Percentiles rank a stretch among this genome's conserved stretches.
These are phyloP conservation scores for Pelargonium fulgidum DNA, from an alignment of 441 rosid species.

Conservation along the genomic window DNA sequence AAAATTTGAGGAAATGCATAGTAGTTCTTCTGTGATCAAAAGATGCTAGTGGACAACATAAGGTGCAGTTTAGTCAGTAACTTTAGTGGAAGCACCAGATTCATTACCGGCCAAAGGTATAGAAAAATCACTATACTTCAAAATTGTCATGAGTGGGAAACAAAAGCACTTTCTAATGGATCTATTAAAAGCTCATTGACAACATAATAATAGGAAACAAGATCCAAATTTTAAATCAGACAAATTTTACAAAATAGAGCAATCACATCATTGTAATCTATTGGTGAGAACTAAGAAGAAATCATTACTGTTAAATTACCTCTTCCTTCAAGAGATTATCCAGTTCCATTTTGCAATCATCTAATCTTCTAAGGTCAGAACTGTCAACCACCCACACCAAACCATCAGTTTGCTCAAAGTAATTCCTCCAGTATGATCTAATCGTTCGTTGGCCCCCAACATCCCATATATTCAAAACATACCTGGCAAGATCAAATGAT, in stretches of 20 bases:
- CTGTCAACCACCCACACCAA: conserved; percentile 96
- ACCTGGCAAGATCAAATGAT: conserved; percentile 37
- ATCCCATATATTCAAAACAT: conserved; percentile 85
- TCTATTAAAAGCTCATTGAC: no score
- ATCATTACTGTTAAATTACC: conserved; percentile 31
- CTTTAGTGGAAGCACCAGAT: neutral
- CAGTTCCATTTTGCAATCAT: conserved; percentile 89
- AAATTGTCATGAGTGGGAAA: neutral
- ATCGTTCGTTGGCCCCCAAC: conserved; percentile 94
- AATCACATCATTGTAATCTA: neutral
- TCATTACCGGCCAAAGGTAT: neutral
- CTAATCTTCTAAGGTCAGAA: conserved; percentile 84
- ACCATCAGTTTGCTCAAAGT: conserved; percentile 97
- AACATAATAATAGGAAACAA: neutral
- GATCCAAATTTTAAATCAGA: neutral
- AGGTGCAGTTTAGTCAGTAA: neutral
- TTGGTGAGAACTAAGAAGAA: neutral
- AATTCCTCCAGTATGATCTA: conserved; percentile 96
- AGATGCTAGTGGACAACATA: no score
- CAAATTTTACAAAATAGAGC: neutral
- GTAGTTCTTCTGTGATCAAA: no score
- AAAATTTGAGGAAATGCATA: neutral
- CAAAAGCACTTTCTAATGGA: neutral
- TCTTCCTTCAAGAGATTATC: conserved; percentile 92
- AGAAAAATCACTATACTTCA: neutral